phyloP scores from a whole-genome alignment of 2,329 filamentous ascomycete species.

The Pleomassaria siparia region DNA sequence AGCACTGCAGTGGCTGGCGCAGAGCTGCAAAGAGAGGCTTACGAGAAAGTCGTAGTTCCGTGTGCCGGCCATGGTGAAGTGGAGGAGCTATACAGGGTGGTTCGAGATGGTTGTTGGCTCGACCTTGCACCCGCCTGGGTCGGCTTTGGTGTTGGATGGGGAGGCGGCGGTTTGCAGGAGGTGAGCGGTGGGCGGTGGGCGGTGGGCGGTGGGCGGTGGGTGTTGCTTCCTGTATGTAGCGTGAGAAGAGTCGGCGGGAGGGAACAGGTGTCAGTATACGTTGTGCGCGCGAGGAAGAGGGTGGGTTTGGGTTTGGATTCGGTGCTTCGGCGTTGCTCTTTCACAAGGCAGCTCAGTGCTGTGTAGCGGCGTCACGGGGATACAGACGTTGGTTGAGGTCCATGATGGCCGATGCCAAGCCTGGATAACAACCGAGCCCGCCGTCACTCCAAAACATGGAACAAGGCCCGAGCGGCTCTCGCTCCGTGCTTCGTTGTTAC shows the following conservation, averaged over 20 bases:
- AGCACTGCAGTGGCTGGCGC: slow-evolving; percentile 3
- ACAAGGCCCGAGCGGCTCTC: slow-evolving; percentile 1
- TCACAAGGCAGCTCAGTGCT: slow-evolving; percentile 18
- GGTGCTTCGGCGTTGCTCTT: slow-evolving; percentile 7
- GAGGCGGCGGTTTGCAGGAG: slow-evolving; percentile 4
- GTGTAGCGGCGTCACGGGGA: slow-evolving; percentile 4
- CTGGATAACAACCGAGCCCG: background rate
- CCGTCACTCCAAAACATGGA: background rate
- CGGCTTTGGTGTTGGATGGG: slow-evolving; percentile 14
- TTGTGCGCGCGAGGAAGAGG: slow-evolving; percentile 2
- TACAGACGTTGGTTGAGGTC: background rate
- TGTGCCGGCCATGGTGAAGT: slow-evolving; percentile 79
- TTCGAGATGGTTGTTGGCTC: slow-evolving; percentile 17
- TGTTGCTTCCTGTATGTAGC: background rate
- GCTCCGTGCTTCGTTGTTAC: background rate
- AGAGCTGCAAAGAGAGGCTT: slow-evolving; percentile 44
- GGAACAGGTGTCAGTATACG: slow-evolving; percentile 1
- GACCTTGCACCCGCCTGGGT: slow-evolving; percentile 28
- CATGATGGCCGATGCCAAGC: background rate
- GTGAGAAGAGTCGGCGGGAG: slow-evolving; percentile 2
- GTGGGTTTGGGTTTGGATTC: background rate
- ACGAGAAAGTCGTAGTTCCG: slow-evolving; percentile 99
- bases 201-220: background rate
- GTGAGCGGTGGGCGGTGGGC: background rate
- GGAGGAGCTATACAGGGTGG: slow-evolving; percentile 9